Evolutionary conservation across 108 stramenopile genomes (phyloP), one percentile per base, ranked within the genome.

Genomic region (Seminavis robusta): DNA sequence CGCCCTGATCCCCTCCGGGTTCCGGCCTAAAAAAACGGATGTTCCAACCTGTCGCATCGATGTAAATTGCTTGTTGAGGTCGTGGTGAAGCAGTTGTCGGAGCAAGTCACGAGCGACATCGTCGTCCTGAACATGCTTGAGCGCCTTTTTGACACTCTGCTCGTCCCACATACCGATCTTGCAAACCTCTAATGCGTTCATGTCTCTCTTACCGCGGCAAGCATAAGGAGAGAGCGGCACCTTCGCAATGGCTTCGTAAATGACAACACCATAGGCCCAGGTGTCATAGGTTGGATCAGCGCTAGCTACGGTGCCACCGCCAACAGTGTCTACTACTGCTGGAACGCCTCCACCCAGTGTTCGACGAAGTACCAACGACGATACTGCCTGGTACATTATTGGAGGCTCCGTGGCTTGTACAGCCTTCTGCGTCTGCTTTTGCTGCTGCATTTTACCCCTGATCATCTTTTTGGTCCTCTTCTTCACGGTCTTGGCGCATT

Each of bases 101-200:
- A 92, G 47, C 29, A 92, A 55, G 38, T 87, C 77, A 11, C 77
- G 55, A 2, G 84, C 75, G 36, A 52, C 46, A 13, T 53, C 44
- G 34, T 83, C 75, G 20, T 76, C 76, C 28, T 79, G 79, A 33
- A 83, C 42, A 55, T 80, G 73, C 36, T 71, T 63, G 34, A 91
- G 42, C 1, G 90, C 85, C 56, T 80, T 83, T 30, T 69, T 58
- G 16, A 92, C 47, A 38, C 76, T 86, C 8, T 78, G 73, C 30
- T 88, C 86, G 54, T 92, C 90, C 90, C 90, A 92, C 40, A 73
- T 49, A 3, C 86, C 86, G 63, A 92, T 85, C 63, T 87, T 91
- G 26, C 61, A 59, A 26, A 87, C 67, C 65, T 86, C 89, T 20
- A 44, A 53, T 2, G 73, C 61, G 37, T 67, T 81, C 88, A 90